phyloP scores from a whole-genome alignment of 805 yeast genomes.

The Sporopachydermia quercuum region DNA sequence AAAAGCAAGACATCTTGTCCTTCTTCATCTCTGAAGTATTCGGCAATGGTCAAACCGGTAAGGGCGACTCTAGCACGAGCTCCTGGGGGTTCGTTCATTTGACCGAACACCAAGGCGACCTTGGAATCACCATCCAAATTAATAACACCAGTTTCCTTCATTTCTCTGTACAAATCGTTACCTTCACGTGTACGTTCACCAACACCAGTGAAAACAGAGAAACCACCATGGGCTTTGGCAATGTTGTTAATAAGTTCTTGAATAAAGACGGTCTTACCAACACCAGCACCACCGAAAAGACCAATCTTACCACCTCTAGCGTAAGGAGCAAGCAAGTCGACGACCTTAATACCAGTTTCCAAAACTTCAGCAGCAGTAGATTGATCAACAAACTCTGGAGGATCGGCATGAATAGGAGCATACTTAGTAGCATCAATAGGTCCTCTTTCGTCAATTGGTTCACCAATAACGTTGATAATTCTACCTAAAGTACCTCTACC shows the following conservation, averaged over 20 bases:
- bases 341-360: constrained; percentile 99
- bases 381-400: constrained; percentile 93
- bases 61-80: constrained; percentile 99
- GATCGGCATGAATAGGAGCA: constrained; percentile 98
- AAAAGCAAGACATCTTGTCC: constrained; percentile 99
- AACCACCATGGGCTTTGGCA: constrained; percentile 99
- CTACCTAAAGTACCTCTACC: constrained; percentile 99
- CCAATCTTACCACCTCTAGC: constrained; percentile 99
- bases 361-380: constrained; percentile 95
- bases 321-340: constrained; percentile 97
- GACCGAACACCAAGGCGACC: constrained; percentile 99
- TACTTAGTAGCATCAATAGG: constrained; percentile 85
- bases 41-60: constrained; percentile 99
- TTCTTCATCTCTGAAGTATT: constrained; percentile 99
- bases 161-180: constrained; percentile 99
- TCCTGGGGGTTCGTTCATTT: constrained; percentile 99
- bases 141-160: constrained; percentile 99
- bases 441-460: constrained; percentile 99
- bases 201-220: constrained; percentile 99
- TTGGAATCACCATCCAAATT: constrained; percentile 99
- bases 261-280: constrained; percentile 99
- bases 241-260: constrained; percentile 99
- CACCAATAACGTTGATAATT: constrained; percentile 95
- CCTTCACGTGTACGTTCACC: constrained; percentile 99
- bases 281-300: constrained; percentile 99